Evolutionary conservation across 345 rosid genomes (phyloP).

Genomic region (Cardamine resedifolia): DNA sequence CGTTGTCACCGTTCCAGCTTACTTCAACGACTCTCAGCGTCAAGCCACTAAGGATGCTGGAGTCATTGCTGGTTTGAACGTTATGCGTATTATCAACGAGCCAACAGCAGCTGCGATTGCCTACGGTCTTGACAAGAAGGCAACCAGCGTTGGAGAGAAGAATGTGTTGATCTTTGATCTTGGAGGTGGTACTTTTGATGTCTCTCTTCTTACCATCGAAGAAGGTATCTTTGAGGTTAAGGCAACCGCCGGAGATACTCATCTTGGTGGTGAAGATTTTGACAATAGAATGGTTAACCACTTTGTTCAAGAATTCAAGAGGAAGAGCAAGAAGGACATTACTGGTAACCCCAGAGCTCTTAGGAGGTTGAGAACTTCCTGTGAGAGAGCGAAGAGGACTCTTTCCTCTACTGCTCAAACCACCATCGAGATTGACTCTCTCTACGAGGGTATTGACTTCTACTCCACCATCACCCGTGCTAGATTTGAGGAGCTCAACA

Average conservation of each 20-base stretch:
- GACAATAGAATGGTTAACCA: constrained; percentile 83
- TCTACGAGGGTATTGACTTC: constrained; percentile 70
- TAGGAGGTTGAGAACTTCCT: constrained; percentile 73
- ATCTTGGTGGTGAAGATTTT: constrained; percentile 79
- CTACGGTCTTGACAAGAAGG: constrained; percentile 78
- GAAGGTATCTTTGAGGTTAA: constrained; percentile 83
- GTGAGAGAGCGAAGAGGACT: constrained; percentile 72
- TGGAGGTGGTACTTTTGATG: constrained; percentile 84
- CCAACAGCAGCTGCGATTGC: constrained; percentile 88
- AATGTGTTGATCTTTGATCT: constrained; percentile 74
- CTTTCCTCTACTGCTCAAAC: constrained; percentile 72
- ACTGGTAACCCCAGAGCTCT: constrained; percentile 74
- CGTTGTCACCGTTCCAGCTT: constrained; percentile 74
- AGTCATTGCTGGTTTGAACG: constrained; percentile 74
- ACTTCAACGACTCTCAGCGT: constrained; percentile 83
- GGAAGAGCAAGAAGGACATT: constrained; percentile 70
- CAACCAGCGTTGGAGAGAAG: constrained; percentile 75
- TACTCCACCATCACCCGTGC: constrained; percentile 69
- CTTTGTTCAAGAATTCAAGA: constrained; percentile 71
- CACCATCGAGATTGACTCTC: constrained; percentile 71
- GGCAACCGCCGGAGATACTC: constrained; percentile 78
- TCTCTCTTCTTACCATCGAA: constrained; percentile 74
- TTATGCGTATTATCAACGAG: constrained; percentile 73
- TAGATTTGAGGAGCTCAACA: constrained; percentile 71
- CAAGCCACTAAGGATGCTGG: constrained; percentile 84